Percentiles rank a stretch among this genome's conserved stretches.
These are phyloP conservation scores for Zostera marina DNA, from an alignment of 116 monocot species.

Conservation along the genomic window DNA sequence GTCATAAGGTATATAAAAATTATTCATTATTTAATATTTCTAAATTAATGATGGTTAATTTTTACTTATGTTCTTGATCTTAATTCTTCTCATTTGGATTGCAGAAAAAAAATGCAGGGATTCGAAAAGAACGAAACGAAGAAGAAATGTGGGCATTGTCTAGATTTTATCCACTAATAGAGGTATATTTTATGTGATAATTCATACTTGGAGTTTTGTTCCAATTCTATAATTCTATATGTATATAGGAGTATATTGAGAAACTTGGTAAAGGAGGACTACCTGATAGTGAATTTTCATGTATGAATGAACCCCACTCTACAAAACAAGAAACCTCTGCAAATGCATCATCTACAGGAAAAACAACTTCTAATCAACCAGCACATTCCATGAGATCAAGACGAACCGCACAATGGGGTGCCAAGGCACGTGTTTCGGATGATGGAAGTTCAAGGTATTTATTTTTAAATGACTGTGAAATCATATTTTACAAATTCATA, in stretches of 20 bases:
- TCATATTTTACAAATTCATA: no score
- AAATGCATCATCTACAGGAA: no score
- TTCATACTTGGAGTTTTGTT: background rate
- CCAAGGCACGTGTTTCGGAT: conserved; percentile 59
- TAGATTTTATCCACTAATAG: conserved; percentile 83
- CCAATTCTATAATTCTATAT: no score
- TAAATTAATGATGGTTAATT: no score
- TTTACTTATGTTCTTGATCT: no score
- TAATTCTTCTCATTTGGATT: no score
- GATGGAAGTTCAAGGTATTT: conserved; percentile 74
- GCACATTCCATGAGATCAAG: conserved; percentile 73
- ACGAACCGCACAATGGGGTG: conserved; percentile 62
- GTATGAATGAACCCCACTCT: conserved; percentile 72
- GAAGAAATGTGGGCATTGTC: conserved; percentile 73
- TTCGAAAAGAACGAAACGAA: conserved; percentile 67
- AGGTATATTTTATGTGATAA: conserved; percentile 26
- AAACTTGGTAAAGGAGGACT: conserved; percentile 80
- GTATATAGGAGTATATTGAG: conserved; percentile 60
- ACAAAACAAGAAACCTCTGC: conserved; percentile 12
- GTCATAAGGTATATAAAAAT: conserved; percentile 23
- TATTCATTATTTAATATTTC: no score
- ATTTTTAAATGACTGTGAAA: no score
- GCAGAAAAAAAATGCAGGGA: conserved; percentile 66
- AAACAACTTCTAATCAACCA: conserved; percentile 16
- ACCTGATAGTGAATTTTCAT: conserved; percentile 44